A percentile compares a stretch with the other conserved stretches of the same genome.
Evolutionary conservation across 2,329 filamentous ascomycete species (phyloP).

Genomic region (Cryoendolithus antarcticus): DNA sequence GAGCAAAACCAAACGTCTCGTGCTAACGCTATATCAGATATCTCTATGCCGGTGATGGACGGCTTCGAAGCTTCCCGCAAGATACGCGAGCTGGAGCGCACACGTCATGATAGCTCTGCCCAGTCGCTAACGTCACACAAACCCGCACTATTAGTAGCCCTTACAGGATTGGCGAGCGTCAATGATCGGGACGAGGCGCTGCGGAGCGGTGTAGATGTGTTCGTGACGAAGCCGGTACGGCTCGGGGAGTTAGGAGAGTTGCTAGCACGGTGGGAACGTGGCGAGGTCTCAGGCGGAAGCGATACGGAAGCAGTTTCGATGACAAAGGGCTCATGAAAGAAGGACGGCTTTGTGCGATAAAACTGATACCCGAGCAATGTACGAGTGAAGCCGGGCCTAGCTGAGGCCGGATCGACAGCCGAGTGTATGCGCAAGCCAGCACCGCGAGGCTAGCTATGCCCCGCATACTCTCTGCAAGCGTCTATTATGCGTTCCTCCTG

Average conservation of each 20-base stretch:
- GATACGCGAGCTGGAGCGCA: conserved; percentile 13
- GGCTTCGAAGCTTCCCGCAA: conserved; percentile 12
- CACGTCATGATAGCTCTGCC: no score
- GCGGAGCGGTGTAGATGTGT: conserved; percentile 18
- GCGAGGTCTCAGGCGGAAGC: neutral
- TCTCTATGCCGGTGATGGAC: conserved; percentile 16
- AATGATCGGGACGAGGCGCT: conserved; percentile 17
- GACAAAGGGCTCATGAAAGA: no score
- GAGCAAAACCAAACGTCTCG: conserved; percentile 24
- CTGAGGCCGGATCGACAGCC: no score
- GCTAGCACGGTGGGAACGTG: conserved; percentile 7
- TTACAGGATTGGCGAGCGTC: conserved; percentile 18
- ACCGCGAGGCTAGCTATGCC: no score
- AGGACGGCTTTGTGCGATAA: no score
- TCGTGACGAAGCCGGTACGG: conserved; percentile 20
- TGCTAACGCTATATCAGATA: no score
- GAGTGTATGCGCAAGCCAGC: no score
- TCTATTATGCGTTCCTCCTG: no score
- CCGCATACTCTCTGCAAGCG: no score
- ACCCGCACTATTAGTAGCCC: conserved; percentile 12
- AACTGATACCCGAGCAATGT: no score
- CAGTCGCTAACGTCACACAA: conserved; percentile 3
- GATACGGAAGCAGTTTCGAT: no score
- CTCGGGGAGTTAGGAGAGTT: conserved; percentile 14
- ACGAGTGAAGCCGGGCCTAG: no score